These are phyloP conservation scores for Glutinoglossum americanum DNA, from an alignment of 495 filamentous ascomycete species.

Conservation along the genomic window DNA sequence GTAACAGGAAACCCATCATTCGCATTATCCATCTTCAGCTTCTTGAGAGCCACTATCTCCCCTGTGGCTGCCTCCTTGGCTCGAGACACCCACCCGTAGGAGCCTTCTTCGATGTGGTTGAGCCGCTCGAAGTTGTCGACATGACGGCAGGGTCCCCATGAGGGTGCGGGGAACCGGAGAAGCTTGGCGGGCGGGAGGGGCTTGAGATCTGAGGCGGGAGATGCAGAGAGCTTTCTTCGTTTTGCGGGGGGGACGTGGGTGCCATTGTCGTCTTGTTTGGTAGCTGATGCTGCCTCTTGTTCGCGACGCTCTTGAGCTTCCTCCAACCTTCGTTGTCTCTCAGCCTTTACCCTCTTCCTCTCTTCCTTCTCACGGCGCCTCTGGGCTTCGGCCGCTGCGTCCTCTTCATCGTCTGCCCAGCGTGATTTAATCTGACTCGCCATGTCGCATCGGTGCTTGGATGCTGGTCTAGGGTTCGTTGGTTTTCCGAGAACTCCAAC, in stretches of 20 bases:
- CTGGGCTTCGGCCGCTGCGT: conserved; percentile 40
- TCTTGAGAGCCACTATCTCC: conserved; percentile 79
- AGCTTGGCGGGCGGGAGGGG: conserved; percentile 19
- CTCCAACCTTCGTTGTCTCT: conserved; percentile 58
- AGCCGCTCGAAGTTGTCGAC: conserved; percentile 79
- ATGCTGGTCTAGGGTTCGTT: neutral
- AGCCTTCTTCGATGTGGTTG: conserved; percentile 94
- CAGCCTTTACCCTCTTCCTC: conserved; percentile 58
- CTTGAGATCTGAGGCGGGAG: conserved; percentile 7
- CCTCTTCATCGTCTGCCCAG: conserved; percentile 60
- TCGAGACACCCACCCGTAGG: conserved; percentile 84
- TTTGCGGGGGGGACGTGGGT: conserved; percentile 28
- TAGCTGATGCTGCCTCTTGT: conserved; percentile 9
- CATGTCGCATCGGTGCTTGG: conserved; percentile 22
- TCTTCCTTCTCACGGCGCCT: conserved; percentile 6
- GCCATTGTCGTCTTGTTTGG: conserved; percentile 12
- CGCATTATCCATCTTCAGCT: conserved; percentile 72
- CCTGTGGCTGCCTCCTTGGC: conserved; percentile 63
- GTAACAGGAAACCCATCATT: conserved; percentile 84
- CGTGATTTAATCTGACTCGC: conserved; percentile 48
- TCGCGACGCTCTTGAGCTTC: conserved; percentile 18
- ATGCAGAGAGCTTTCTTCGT: conserved; percentile 25
- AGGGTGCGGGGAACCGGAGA: conserved; percentile 44
- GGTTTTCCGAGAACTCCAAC: neutral
- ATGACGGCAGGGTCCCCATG: conserved; percentile 57